Evolutionary conservation across 768 basidiomycete species (phyloP), one percentile per base, ranked within the genome.

Genomic region (Lentinula lateritia): DNA sequence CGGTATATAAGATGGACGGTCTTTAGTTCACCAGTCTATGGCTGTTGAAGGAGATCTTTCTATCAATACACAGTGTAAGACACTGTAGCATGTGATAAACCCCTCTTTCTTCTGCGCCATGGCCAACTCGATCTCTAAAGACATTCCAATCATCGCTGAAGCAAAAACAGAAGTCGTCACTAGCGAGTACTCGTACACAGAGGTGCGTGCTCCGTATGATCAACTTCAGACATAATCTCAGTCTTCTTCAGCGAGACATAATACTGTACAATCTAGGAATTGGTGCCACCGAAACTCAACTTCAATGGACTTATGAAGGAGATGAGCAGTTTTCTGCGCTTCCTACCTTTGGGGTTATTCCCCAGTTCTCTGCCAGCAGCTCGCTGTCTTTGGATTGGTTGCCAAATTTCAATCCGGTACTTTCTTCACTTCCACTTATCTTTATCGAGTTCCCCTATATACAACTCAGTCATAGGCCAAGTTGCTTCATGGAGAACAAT

Each of bases 401-500:
- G 34, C 96, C 97, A 13, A 91, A 98, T 73, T 98, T 88, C 80
- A 95, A 95, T 70, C 94, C 93, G 5, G 93, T 92, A 67, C 54
- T 13, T 53, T 54, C 38, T 18, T 46, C 62, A 64, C 7, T 62
- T 57, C 48, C 23, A 7, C 32, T 18, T 38, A 50, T 35, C 48
- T 16, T 15, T 55, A 16, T 53, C 20, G 43, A 36, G 15, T 56
- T 41, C 7, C 15, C 52, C 7, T 20, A 46, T 53, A 2, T 48
- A 23, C 20, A 20, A 48, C 9, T 9, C 18, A 48, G 20, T 45
- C 43, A 45, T 63, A 94, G 93, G 93, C 95, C 52, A 98, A 93
- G 75, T 80, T 99, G n/a, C 83, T 99, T 16, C 97, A 99, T 71
- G 97, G 97, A 50, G 97, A 99, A 71, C 97, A 98, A 69, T 98